A percentile compares a stretch with the other conserved stretches of the same genome.
Evolutionary conservation across 345 rosid species (phyloP).

Genomic region (Eucalyptus virginea): DNA sequence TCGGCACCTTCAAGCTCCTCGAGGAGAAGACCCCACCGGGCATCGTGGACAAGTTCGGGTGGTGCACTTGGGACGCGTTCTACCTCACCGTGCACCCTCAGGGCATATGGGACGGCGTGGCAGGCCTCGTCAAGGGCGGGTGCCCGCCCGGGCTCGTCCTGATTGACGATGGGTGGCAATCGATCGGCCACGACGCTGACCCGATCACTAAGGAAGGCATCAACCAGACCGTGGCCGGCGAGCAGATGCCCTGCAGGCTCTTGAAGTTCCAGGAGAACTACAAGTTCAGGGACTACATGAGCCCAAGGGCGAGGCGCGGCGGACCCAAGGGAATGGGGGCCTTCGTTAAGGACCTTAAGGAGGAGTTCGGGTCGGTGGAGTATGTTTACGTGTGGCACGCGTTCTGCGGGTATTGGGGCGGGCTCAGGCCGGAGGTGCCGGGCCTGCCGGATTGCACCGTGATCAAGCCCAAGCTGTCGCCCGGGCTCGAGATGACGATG

Average conservation of each 20-base stretch:
- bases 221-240: conserved; percentile 63
- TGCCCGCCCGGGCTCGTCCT: conserved; percentile 30
- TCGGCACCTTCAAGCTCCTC: conserved; percentile 23
- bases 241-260: conserved; percentile 95
- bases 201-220: conserved; percentile 72
- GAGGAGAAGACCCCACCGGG: conserved; percentile 34
- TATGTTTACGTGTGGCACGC: conserved; percentile 96
- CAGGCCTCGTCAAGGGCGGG: conserved; percentile 20
- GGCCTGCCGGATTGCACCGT: conserved; percentile 40
- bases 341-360: conserved; percentile 68
- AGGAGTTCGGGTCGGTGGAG: conserved; percentile 59
- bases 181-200: conserved; percentile 49
- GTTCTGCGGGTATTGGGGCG: conserved; percentile 96
- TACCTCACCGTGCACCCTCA: conserved; percentile 24
- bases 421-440: conserved; percentile 60
- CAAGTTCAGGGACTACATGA: conserved; percentile 67
- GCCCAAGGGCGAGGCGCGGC: conserved; percentile 9
- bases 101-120: conserved; percentile 27
- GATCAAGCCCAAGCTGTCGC: conserved; percentile 44
- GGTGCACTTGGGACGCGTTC: conserved; percentile 56
- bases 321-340: conserved; percentile 63
- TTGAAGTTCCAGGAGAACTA: conserved; percentile 72
- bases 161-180: conserved; percentile 47
- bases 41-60: conserved; percentile 37
- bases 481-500: conserved; percentile 72